Conservation (phyloP, 2,329 filamentous ascomycete genomes). For the Periconia macrospinosa region DNA sequence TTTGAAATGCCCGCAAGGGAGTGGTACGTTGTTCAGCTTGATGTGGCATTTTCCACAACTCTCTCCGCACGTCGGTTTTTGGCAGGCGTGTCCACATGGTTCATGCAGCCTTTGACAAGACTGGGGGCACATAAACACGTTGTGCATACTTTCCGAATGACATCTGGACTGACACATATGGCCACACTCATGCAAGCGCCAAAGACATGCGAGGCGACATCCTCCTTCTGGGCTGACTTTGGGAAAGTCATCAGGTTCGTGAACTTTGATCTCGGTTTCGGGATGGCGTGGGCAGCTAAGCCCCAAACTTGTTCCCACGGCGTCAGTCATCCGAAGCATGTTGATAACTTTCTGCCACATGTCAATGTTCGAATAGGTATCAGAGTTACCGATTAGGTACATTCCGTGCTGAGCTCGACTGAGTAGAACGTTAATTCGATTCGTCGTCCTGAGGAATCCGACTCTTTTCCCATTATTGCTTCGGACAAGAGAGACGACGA, state of each 20-base stretch:
- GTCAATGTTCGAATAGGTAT: conserved; percentile 57
- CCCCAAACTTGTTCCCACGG: conserved; percentile 17
- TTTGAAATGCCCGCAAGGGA: conserved; percentile 33
- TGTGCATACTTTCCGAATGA: too few species aligned
- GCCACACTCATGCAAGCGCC: conserved; percentile 23
- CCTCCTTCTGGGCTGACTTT: conserved; percentile 34
- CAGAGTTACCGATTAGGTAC: conserved; percentile 69
- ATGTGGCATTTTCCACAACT: conserved; percentile 26
- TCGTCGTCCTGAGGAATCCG: conserved; percentile 68
- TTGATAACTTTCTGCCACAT: conserved; percentile 67
- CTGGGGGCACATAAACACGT: too few species aligned
- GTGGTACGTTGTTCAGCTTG: conserved; percentile 17
- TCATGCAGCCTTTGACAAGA: background rate
- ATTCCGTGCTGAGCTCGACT: conserved; percentile 70
- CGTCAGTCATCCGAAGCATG: conserved; percentile 47
- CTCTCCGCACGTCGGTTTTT: conserved; percentile 33
- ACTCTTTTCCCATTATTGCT: conserved; percentile 63
- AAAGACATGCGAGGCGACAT: conserved; percentile 26
- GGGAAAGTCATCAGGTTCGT: conserved; percentile 30
- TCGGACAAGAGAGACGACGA: conserved; percentile 71
- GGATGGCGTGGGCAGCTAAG: conserved; percentile 35
- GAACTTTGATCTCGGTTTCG: conserved; percentile 24
- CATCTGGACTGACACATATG: conserved; percentile 9
- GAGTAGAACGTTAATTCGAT: conserved; percentile 71
- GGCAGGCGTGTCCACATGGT: background rate